Conservation (phyloP, 257 asterid genomes). For the Dorcoceras hygrometricum region DNA sequence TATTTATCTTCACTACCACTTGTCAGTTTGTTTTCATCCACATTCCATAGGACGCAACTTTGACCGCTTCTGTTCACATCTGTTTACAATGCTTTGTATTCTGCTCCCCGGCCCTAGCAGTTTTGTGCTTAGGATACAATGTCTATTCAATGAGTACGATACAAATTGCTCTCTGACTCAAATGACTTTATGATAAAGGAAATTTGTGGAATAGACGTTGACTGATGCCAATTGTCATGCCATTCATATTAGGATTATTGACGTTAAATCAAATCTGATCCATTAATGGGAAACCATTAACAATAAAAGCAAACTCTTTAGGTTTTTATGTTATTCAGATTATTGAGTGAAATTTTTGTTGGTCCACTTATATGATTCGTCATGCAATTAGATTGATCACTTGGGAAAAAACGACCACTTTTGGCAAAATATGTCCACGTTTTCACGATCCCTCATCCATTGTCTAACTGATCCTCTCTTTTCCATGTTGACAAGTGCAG, state of each 20-base stretch:
- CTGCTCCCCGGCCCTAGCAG: not conserved
- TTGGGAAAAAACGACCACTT: not conserved
- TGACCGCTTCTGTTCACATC: not conserved
- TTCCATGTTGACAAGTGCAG: slow-evolving; percentile 38
- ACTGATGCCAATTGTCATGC: not conserved
- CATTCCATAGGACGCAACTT: not conserved
- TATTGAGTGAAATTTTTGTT: not conserved
- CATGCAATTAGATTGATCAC: not conserved
- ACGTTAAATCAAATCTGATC: too few relatives aligned
- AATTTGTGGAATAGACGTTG: too few relatives aligned
- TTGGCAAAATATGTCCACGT: slow-evolving; percentile 15
- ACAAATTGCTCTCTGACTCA: too few relatives aligned
- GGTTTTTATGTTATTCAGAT: not conserved
- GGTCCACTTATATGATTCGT: not conserved
- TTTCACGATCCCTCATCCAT: slow-evolving; percentile 4
- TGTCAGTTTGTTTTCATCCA: too few relatives aligned
- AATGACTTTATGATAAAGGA: too few relatives aligned
- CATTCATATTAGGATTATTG: not conserved
- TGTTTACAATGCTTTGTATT: not conserved
- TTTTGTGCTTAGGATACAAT: not conserved
- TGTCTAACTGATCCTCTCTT: slow-evolving; percentile 20
- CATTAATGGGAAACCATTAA: not conserved
- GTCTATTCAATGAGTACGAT: too few relatives aligned
- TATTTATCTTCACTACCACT: not conserved
- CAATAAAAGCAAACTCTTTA: not conserved